Evolutionary conservation across 306 rosid genomes (phyloP), one percentile per base, ranked within the genome.

Genomic region (Castanea crenata): DNA sequence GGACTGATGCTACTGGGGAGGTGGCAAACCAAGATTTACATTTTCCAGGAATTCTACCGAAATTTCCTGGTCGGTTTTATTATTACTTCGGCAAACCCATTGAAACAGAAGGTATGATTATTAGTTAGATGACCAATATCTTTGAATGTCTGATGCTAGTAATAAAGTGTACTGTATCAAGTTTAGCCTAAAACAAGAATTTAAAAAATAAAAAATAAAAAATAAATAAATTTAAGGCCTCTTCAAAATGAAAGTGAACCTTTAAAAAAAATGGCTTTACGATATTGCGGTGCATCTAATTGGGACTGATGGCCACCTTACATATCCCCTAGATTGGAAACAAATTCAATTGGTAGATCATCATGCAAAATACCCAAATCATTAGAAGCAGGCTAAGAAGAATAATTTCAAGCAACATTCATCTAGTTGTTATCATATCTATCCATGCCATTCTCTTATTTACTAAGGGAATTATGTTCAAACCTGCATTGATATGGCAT

Each of bases 11-110:
- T 35, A 52, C 10, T n/a, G 99, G 97, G 55, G 99, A 95, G 82
- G 87, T 90, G 51, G 90, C 90, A 80, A 92, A 95, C 74, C 97
- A 95, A 80, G 92, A 77, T 63, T 32, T 90, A 11, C 90, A 95
- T 83, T 2, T 87, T 3, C 97, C 99, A 5, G 88, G 93, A 80
- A 58, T 91, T 77, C 65, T 87, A 74, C 99, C 97, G 0, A 91
- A 92, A 88, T 61, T 92, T 76, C 99, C 97, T 12, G 97, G 97
- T 38, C 81, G 96, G 46, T 89, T 92, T 87, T 95, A 95, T 83
- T 92, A 78, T 64, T 88, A 85, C 78, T 91, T 95, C 62, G 98
- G 99, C 85, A 95, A 89, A 86, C 90, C 97, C 74, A 78, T 95
- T 49, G 97, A 92, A 87, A 92, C 97, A 0, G 70, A 89, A 87